Evolutionary conservation across 441 rosid genomes (phyloP).

Genomic region (Mallotus repandus): DNA sequence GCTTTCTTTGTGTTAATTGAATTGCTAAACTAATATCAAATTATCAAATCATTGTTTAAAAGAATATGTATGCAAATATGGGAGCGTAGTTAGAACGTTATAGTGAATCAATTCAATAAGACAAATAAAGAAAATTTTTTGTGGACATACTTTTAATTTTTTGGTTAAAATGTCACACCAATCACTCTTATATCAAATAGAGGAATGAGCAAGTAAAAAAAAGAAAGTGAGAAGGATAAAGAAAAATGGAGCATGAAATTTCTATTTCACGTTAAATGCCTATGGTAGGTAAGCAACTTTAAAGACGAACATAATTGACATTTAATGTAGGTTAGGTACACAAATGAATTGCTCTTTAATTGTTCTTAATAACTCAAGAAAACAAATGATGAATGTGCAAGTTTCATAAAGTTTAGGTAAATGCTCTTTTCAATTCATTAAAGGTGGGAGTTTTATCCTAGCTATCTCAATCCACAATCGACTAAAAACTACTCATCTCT

Average conservation of each 20-base stretch:
- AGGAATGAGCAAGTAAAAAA: not conserved
- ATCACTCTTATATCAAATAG: not conserved
- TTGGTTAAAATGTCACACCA: slow-evolving; percentile 24
- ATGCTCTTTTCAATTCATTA: slow-evolving; percentile 23
- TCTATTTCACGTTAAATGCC: not conserved
- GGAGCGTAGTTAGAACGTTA: slow-evolving; percentile 18
- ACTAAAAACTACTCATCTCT: too few species aligned
- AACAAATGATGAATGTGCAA: slow-evolving; percentile 1
- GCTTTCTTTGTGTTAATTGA: slow-evolving; percentile 5
- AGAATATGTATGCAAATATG: not conserved
- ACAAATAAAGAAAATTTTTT: not conserved
- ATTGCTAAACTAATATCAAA: slow-evolving; percentile 2
- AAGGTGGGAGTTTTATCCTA: too few species aligned
- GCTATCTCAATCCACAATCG: too few species aligned
- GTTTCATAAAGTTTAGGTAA: slow-evolving; percentile 27
- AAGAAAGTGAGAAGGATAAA: not conserved
- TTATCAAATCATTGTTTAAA: not conserved
- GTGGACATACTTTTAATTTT: not conserved
- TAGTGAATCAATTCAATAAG: not conserved
- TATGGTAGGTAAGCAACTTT: slow-evolving; percentile 29
- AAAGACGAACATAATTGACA: slow-evolving; percentile 23
- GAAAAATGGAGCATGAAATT: not conserved
- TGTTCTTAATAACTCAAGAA: not conserved
- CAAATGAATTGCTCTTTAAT: slow-evolving; percentile 25
- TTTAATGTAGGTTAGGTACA: slow-evolving; percentile 32